Base-by-base conservation (phyloP, 2,329 filamentous ascomycete genomes). In the Niveomyces coronatus region DNA sequence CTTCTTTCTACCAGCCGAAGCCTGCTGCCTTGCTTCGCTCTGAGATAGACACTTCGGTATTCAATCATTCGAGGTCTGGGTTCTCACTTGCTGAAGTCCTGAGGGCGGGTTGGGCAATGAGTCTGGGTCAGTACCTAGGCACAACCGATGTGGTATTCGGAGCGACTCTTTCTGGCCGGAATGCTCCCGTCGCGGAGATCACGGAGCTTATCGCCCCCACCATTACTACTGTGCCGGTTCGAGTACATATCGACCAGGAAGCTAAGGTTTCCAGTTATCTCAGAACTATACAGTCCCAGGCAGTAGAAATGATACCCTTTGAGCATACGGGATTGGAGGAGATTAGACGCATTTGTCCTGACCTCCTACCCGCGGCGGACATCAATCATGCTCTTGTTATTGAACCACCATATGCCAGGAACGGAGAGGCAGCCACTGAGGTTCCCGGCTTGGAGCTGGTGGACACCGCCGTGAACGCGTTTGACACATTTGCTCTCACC, bases 211-310 rank as follows among this genome's bases (percentile, higher is more conserved):
- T 47, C 3, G 57, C 53, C 1, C 54, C 56, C 3, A 51, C 51
- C 1, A 53, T 61, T 18, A 48, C 51, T 11, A 56, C 53, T 4
- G 44, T 60, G 0, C 56, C 56, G 5, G 32, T 55, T 1, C 44
- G 53, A 10, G 33, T 53, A 3, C 29, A 20, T 3, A 16, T 52
- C 4, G 24, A 45, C 14, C 6, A 32, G 19, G 13, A 19, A 37
- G 13, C 37, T 39, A 4, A 40, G 34, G 3, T 20, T 50, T n/a
- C 27, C 38, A 15, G 34, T 8, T 47, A 47, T 10, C 39, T 56
- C 7, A 31, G 43, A 3, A 20, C 37, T 3, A 36, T 51, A 3
- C 49, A 53, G 27, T 31, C 46, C 15, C 46, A 51, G 28, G 33
- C 41, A 2, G 37, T 35, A 14, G 39, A 42, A 4, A 46, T 47